Percentiles rank a stretch among this genome's conserved stretches.
Conservation (phyloP, 305 asterid genomes). For the Solanum hybrid region DNA sequence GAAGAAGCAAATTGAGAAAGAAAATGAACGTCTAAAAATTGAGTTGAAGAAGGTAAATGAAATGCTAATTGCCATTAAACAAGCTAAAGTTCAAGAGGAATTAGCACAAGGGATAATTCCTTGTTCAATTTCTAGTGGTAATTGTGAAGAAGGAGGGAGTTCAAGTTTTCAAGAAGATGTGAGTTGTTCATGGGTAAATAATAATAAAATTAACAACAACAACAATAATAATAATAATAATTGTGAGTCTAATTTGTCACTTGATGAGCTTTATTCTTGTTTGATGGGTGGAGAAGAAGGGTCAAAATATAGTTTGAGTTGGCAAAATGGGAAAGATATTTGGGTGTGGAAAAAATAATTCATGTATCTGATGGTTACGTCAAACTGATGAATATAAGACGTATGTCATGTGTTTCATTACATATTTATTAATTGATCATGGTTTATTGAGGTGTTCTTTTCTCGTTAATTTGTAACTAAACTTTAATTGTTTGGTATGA, state of each 20-base stretch:
- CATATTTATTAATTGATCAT: background rate
- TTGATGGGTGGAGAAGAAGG: background rate
- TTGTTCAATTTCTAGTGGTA: background rate
- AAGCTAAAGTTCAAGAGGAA: background rate
- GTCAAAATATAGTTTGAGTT: background rate
- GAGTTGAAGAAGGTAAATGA: constrained; percentile 39
- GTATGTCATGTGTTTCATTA: background rate
- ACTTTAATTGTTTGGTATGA: background rate
- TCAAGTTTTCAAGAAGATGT: constrained; percentile 3
- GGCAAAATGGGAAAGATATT: constrained; percentile 6
- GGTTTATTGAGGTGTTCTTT: background rate
- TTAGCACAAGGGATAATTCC: background rate
- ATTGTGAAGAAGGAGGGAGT: constrained; percentile 1
- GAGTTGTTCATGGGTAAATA: background rate
- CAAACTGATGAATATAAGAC: background rate
- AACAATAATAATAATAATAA: background rate
- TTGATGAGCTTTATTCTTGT: constrained; percentile 10
- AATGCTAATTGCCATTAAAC: constrained; percentile 1
- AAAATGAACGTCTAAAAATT: constrained; percentile 33
- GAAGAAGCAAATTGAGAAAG: constrained; percentile 34
- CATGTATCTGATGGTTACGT: background rate
- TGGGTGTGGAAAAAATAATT: background rate
- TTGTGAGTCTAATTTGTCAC: background rate
- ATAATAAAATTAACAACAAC: background rate
- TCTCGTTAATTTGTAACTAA: background rate